A percentile compares a stretch with the other conserved stretches of the same genome.
These are phyloP conservation scores for Poa annua DNA, from an alignment of 176 grass and related monocot genomes.

Conservation along the genomic window DNA sequence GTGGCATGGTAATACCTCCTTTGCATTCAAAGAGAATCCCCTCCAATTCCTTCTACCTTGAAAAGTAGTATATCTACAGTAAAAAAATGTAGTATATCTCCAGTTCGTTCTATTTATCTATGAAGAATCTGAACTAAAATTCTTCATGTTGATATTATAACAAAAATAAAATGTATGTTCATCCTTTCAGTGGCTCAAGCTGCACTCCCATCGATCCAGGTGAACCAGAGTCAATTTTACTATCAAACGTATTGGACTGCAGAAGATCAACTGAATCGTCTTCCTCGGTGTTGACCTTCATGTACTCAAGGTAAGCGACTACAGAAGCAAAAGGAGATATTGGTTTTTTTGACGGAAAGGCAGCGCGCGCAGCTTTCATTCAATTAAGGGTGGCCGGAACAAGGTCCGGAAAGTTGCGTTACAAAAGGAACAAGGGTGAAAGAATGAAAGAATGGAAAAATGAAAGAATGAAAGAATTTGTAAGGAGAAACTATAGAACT, in stretches of 20 bases:
- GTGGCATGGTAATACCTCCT: slow-evolving; percentile 31
- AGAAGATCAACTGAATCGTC: slow-evolving; percentile 77
- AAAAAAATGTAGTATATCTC: background rate
- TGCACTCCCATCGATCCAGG: slow-evolving; percentile 64
- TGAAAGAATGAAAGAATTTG: too few relatives aligned
- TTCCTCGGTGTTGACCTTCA: slow-evolving; percentile 56
- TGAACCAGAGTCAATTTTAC: slow-evolving; percentile 60
- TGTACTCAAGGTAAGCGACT: slow-evolving; percentile 72
- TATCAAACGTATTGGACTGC: slow-evolving; percentile 37
- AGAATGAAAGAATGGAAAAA: too few relatives aligned
- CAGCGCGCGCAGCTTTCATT: too few relatives aligned
- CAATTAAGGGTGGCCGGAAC: too few relatives aligned
- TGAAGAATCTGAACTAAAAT: slow-evolving; percentile 40
- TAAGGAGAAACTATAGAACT: too few relatives aligned
- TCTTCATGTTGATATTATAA: slow-evolving; percentile 30
- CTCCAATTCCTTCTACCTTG: slow-evolving; percentile 24
- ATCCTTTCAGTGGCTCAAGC: slow-evolving; percentile 74
- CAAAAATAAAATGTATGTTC: slow-evolving; percentile 26
- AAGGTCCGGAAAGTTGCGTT: too few relatives aligned
- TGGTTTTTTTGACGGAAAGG: too few relatives aligned
- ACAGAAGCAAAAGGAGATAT: background rate
- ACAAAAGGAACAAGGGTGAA: too few relatives aligned
- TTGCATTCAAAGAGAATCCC: slow-evolving; percentile 9
- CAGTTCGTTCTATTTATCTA: slow-evolving; percentile 34
- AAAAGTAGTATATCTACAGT: background rate